Conservation (phyloP, 208 protist genomes). For the Blastocrithidia nonstop region DNA sequence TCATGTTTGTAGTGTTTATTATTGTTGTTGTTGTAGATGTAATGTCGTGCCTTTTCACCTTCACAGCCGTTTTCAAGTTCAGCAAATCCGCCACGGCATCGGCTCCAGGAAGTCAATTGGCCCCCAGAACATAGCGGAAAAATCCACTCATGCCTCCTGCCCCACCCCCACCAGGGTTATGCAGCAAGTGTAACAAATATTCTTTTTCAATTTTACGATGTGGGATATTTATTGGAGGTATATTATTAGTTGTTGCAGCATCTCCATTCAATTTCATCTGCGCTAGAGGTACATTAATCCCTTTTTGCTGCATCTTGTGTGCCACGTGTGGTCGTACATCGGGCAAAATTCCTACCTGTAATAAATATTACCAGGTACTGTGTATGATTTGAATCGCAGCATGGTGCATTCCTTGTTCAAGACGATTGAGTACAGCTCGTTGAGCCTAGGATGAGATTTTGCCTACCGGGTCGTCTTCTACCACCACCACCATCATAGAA, state of each 20-base stretch:
- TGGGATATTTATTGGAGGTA: not conserved
- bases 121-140: conserved; percentile 34
- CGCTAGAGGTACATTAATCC: too few relatives aligned
- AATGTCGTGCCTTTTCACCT: too few relatives aligned
- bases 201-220: not conserved
- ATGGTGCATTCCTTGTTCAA: conserved; percentile 43
- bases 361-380: conserved; percentile 10
- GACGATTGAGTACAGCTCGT: conserved; percentile 13
- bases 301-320: not conserved
- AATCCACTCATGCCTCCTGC: conserved; percentile 73
- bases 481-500: not conserved
- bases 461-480: conserved; percentile 24
- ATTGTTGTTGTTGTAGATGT: conserved; percentile 4
- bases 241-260: not conserved
- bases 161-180: conserved; percentile 33
- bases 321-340: not conserved
- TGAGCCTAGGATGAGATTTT: conserved; percentile 12
- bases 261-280: too few relatives aligned
- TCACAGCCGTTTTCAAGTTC: conserved; percentile 8
- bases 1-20: conserved; percentile 1
- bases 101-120: conserved; percentile 26
- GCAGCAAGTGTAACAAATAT: conserved; percentile 9
- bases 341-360: not conserved
- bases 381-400: conserved; percentile 19
- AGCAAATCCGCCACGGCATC: conserved; percentile 41